Evolutionary conservation across 2,329 filamentous ascomycete species (phyloP).

Genomic region (Colletotrichum tamarilloi): DNA sequence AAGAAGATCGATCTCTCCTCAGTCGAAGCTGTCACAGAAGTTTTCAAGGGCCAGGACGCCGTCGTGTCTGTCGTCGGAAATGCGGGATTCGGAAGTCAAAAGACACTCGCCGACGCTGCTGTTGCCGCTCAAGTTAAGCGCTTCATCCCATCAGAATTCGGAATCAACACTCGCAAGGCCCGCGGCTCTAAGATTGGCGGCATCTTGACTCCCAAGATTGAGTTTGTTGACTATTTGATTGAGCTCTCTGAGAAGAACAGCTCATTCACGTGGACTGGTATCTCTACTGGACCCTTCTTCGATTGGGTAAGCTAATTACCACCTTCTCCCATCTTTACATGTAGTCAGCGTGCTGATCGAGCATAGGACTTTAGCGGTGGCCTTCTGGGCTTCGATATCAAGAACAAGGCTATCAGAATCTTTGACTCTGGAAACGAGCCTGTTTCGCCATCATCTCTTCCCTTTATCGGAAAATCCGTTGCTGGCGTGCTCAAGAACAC

Average conservation of each 20-base stretch:
- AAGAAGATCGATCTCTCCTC: slow-evolving; percentile 58
- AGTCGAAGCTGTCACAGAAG: slow-evolving; percentile 54
- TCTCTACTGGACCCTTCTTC: slow-evolving; percentile 70
- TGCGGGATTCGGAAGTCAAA: slow-evolving; percentile 55
- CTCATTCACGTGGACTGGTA: slow-evolving; percentile 67
- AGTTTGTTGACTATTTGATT: slow-evolving; percentile 34
- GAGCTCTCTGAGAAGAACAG: slow-evolving; percentile 34
- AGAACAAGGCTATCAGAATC: slow-evolving; percentile 61
- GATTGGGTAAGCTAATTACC: slow-evolving; percentile 60
- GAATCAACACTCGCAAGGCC: slow-evolving; percentile 44
- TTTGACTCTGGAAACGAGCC: slow-evolving; percentile 66
- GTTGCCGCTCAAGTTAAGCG: slow-evolving; percentile 65
- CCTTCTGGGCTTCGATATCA: slow-evolving; percentile 63
- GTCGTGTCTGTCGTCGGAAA: slow-evolving; percentile 62
- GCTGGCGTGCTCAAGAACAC: slow-evolving; percentile 60
- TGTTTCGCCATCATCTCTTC: slow-evolving; percentile 62
- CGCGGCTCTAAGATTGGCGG: slow-evolving; percentile 40
- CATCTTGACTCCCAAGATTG: slow-evolving; percentile 44
- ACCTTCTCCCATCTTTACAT: neutral
- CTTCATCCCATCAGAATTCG: slow-evolving; percentile 69
- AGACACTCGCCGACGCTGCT: slow-evolving; percentile 64
- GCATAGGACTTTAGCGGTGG: slow-evolving; percentile 56
- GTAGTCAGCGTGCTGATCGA: neutral
- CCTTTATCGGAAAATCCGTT: slow-evolving; percentile 63
- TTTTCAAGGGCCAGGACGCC: slow-evolving; percentile 65